A percentile compares a stretch with the other conserved stretches of the same genome.
Evolutionary conservation across 2,329 filamentous ascomycete species (phyloP).

Genomic region (Colletotrichum spaethianum): DNA sequence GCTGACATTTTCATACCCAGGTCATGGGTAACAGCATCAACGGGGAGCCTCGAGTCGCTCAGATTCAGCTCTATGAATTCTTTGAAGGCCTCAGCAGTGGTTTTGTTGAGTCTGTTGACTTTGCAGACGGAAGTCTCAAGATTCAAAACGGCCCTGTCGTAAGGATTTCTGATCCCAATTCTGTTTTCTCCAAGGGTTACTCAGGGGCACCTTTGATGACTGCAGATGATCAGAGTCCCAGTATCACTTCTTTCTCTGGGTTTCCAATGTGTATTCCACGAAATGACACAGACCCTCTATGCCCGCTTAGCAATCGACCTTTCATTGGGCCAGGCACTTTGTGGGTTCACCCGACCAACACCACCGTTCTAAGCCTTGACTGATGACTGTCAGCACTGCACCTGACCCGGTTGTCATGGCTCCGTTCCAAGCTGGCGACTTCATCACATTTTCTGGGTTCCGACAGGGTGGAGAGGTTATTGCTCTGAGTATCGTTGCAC

Average conservation of each 20-base stretch:
- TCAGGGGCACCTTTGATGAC: slow-evolving; percentile 57
- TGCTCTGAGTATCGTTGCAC: slow-evolving; percentile 53
- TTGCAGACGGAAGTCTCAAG: slow-evolving; percentile 51
- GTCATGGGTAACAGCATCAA: slow-evolving; percentile 55
- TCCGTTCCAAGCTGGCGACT: slow-evolving; percentile 54
- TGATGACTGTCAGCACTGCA: slow-evolving; percentile 45
- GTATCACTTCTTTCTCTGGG: slow-evolving; percentile 62
- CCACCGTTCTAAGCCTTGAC: background rate
- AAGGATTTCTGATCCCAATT: slow-evolving; percentile 62
- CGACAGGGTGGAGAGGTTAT: slow-evolving; percentile 50
- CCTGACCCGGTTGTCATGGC: slow-evolving; percentile 54
- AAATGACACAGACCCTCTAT: slow-evolving; percentile 53
- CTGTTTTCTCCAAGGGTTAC: slow-evolving; percentile 57
- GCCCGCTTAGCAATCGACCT: slow-evolving; percentile 52
- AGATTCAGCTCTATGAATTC: slow-evolving; percentile 53
- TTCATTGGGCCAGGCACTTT: slow-evolving; percentile 52
- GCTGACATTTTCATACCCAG: slow-evolving; percentile 41
- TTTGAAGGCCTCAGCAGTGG: slow-evolving; percentile 54
- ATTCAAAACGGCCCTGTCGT: slow-evolving; percentile 51
- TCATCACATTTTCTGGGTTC: slow-evolving; percentile 53
- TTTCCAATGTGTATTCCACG: slow-evolving; percentile 68
- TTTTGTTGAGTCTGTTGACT: slow-evolving; percentile 53
- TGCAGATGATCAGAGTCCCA: slow-evolving; percentile 63
- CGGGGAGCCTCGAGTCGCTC: slow-evolving; percentile 50
- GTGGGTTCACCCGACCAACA: slow-evolving; percentile 39